Evolutionary conservation across 805 yeast genomes (phyloP), one percentile per base, ranked within the genome.

Genomic region (Torulaspora gathmanii): DNA sequence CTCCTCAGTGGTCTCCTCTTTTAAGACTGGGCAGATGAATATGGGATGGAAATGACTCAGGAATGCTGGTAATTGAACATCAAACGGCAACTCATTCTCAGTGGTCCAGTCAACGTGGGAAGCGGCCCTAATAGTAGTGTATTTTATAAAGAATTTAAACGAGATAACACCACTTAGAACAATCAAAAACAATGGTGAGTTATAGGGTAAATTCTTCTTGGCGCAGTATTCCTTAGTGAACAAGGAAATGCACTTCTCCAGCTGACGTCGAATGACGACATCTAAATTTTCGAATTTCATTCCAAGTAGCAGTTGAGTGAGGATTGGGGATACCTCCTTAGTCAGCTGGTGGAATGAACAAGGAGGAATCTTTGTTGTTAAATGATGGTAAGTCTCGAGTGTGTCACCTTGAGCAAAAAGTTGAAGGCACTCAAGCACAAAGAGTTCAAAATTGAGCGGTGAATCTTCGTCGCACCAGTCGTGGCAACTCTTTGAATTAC

Each of bases 21-120:
- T 81, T 12, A 80, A 70, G 1, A 82, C 84, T 0, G 89, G 89
- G 56, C 89, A 82, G 3, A 82, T 82, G 56, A 81, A 82, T 1
- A 82, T 71, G 1, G 86, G 78, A 57, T 82, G 88, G 60, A 73
- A 80, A 33, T 58, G 56, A 44, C 74, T 75, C 39, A 80, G 60
- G 19, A 64, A 63, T 0, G 63, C 60, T 1, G 89, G 88, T 16
- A 82, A 62, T 25, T 70, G 70, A 16, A 80, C 73, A 50, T 78
- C 84, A 42, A 80, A 79, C 3, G 86, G 86, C 13, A 82, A 58
- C 60, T 83, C 88, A 54, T 77, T 70, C 26, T 65, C 60, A 0
- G 81, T 71, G 1, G 80, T 71, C 85, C 85, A 80, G 37, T 63
- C 68, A 12, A 64, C 66, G 49, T 64, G 66, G 2, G 65, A 53